phyloP scores from a whole-genome alignment of 306 rosid genomes.

The Citrullus mucosospermus region DNA sequence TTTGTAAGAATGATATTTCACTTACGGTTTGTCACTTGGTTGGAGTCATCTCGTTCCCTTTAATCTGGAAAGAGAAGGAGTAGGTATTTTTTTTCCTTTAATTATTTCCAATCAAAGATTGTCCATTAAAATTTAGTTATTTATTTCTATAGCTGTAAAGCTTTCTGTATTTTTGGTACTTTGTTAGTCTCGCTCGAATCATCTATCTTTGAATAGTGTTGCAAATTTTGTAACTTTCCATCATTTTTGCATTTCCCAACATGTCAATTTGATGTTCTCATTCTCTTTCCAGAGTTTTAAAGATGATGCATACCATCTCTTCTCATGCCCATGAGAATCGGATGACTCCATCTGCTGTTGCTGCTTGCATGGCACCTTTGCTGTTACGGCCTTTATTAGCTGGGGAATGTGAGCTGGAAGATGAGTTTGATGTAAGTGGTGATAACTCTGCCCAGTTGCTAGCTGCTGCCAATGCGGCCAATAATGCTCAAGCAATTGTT shows the following conservation, averaged over 20 bases:
- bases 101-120: neutral
- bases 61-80: neutral
- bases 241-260: neutral
- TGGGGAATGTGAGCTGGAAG: slow-evolving; percentile 95
- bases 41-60: neutral
- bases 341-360: slow-evolving; percentile 94
- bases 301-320: slow-evolving; percentile 87
- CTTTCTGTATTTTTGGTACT: neutral
- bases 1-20: neutral
- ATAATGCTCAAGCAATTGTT: slow-evolving; percentile 87
- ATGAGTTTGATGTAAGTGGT: slow-evolving; percentile 75
- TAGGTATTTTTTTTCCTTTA: neutral
- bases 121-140: neutral
- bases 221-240: neutral
- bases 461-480: slow-evolving; percentile 98
- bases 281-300: slow-evolving; percentile 57
- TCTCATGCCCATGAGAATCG: slow-evolving; percentile 79
- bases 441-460: slow-evolving; percentile 96
- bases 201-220: neutral
- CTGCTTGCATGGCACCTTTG: slow-evolving; percentile 99
- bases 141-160: neutral
- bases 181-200: neutral
- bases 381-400: slow-evolving; percentile 90
- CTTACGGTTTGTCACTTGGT: neutral
- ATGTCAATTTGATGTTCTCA: neutral